Percentiles rank a stretch among this genome's conserved stretches.
These are phyloP conservation scores for Colletotrichum aenigma DNA, from an alignment of 2,329 filamentous ascomycete species.

Conservation along the genomic window DNA sequence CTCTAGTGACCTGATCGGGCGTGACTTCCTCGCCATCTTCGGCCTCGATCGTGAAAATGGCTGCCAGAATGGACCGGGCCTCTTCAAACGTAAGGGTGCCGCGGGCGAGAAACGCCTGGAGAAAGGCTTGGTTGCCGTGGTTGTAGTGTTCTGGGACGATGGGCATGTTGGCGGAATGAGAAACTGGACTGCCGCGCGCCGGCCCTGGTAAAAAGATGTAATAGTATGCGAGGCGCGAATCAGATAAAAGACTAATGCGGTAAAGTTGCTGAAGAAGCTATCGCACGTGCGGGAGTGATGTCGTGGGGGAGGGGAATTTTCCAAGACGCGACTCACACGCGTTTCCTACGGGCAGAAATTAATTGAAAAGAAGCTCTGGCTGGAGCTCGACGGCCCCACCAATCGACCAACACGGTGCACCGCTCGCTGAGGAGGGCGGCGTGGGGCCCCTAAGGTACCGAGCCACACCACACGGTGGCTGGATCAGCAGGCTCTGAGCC, in stretches of 20 bases:
- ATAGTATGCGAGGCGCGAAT: background rate
- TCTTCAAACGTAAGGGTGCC: constrained; percentile 79
- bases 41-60: constrained; percentile 68
- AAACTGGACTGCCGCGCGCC: background rate
- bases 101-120: constrained; percentile 85
- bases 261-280: background rate
- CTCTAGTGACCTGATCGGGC: constrained; percentile 68
- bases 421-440: background rate
- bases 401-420: background rate
- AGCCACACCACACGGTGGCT: background rate
- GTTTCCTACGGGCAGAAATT: background rate
- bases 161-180: constrained; percentile 6
- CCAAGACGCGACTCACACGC: background rate
- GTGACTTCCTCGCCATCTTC: constrained; percentile 42
- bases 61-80: constrained; percentile 75
- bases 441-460: background rate
- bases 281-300: background rate
- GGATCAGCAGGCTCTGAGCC: background rate
- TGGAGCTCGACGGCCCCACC: background rate
- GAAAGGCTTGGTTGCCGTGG: constrained; percentile 82
- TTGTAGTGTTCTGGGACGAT: constrained; percentile 41
- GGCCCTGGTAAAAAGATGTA: background rate
- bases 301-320: background rate
- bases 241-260: background rate
- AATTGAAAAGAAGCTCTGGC: background rate